Evolutionary conservation across 805 yeast genomes (phyloP).

Genomic region (Yarrowia osloensis): DNA sequence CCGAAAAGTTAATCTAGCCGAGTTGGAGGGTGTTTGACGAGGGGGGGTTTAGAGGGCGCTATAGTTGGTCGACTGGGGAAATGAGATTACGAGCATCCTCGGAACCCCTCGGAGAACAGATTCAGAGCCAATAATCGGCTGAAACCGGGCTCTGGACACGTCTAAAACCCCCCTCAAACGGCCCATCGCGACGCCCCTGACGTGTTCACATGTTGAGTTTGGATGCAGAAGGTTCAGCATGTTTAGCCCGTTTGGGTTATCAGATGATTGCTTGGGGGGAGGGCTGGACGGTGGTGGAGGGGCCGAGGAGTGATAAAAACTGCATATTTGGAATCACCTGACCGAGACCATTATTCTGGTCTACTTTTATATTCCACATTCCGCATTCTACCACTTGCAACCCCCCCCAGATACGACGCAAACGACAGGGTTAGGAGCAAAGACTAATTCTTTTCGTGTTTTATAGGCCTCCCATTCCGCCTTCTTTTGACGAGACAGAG

Average conservation of each 20-base stretch:
- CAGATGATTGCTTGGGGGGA: conserved; percentile 18
- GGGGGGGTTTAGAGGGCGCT: neutral
- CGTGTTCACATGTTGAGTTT: conserved; percentile 28
- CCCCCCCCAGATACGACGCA: neutral
- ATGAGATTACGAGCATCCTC: neutral
- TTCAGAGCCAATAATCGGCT: too few species aligned
- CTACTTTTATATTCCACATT: too few species aligned
- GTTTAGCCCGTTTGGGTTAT: conserved; percentile 8
- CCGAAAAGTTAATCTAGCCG: conserved; percentile 1
- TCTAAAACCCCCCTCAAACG: neutral
- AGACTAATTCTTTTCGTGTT: neutral
- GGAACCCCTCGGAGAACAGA: too few species aligned
- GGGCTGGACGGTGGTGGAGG: neutral
- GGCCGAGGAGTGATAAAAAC: neutral
- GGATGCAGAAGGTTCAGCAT: neutral
- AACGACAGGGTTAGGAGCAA: conserved; percentile 28
- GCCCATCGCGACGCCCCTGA: conserved; percentile 13
- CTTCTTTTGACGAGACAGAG: too few species aligned
- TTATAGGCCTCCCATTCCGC: neutral
- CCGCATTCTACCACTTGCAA: neutral
- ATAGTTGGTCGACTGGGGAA: neutral
- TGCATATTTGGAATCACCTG: neutral
- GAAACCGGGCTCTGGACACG: too few species aligned
- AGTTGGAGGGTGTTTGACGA: neutral
- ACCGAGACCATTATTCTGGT: too few species aligned